Base-by-base conservation (phyloP, 306 rosid species). In the Prunus campanulata region DNA sequence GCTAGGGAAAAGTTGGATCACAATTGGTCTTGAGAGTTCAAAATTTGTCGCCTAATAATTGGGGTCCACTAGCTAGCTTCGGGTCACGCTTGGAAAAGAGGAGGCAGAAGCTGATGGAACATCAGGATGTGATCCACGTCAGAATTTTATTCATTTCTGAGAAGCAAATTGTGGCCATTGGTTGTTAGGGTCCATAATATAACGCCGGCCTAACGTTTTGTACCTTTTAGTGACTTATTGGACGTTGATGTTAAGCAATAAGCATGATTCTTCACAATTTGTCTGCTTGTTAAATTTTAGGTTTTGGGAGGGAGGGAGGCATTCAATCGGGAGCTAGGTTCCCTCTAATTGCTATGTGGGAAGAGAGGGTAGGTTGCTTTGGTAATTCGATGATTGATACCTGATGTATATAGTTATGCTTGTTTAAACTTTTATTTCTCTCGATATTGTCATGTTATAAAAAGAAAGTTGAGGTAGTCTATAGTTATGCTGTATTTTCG, bases 71-170 rank as follows among this genome's bases (percentile, higher is more conserved):
- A 39, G 44, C 44, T 39, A 39, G 9, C 44, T 39, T 6, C 44
- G 9, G 44, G 9, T 39, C 44, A 27, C 44, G 35, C 22, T n/a
- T 16, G 59, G 48, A 5, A 59, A 18, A 44, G 0, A 44, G 68
- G 57, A 22, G 57, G 67, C 71, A 65, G 44, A 14, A 35, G 12
- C 30, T 56, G 63, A 52, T 42, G 49, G 65, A 52, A 51, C 74
- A 61, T 42, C 8, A 69, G 2, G 18, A 65, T 46, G 10, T 56
- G 44, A 39, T 83, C 86, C 88, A 79, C 88, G 78, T 85, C 84
- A 62, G 80, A 50, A 14, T 74, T 46, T 81, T 22, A 60, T 59
- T 68, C 79, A 71, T 78, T 78, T 85, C 79, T 32, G 60, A 25
- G 19, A 81, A 83, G 84, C 69, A 85, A 79, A 55, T 82, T 35